Conservation (phyloP, 257 asterid genomes). For the Lithospermum erythrorhizon region DNA sequence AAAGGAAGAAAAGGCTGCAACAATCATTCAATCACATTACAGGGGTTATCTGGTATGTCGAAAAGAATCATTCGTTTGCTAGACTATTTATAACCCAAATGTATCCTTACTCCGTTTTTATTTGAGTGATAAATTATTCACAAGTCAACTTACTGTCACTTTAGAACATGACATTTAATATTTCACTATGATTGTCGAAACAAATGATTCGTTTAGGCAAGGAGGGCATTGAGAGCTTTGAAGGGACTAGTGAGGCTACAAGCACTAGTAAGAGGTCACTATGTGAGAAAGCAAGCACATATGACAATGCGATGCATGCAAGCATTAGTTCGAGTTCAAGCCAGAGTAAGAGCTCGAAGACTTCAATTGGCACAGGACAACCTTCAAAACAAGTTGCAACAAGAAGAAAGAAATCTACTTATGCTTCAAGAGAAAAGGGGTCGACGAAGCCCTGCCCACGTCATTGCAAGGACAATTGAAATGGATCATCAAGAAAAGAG, state of each 20-base stretch:
- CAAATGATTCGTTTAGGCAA: constrained; percentile 34
- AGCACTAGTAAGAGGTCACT: constrained; percentile 85
- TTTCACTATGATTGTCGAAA: too few relatives aligned
- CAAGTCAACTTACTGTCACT: too few relatives aligned
- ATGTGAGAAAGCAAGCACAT: constrained; percentile 84
- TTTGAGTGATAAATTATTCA: neutral
- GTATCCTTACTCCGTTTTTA: neutral
- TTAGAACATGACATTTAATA: too few relatives aligned
- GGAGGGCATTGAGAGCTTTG: constrained; percentile 78
- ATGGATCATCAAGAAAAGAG: constrained; percentile 40
- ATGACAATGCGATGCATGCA: constrained; percentile 99
- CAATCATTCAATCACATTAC: constrained; percentile 59
- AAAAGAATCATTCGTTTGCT: neutral
- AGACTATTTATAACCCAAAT: neutral
- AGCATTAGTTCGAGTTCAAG: constrained; percentile 86
- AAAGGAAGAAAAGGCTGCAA: constrained; percentile 70
- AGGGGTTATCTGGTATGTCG: constrained; percentile 75
- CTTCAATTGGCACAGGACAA: constrained; percentile 46
- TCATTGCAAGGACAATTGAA: constrained; percentile 21
- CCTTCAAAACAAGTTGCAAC: constrained; percentile 32
- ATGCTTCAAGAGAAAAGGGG: constrained; percentile 24
- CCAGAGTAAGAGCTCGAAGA: constrained; percentile 68
- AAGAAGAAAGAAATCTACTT: constrained; percentile 21
- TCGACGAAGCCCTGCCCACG: constrained; percentile 16
- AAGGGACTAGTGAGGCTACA: constrained; percentile 93